Conservation (phyloP, 441 rosid species). For the Bocquillonia castaneifolia region DNA sequence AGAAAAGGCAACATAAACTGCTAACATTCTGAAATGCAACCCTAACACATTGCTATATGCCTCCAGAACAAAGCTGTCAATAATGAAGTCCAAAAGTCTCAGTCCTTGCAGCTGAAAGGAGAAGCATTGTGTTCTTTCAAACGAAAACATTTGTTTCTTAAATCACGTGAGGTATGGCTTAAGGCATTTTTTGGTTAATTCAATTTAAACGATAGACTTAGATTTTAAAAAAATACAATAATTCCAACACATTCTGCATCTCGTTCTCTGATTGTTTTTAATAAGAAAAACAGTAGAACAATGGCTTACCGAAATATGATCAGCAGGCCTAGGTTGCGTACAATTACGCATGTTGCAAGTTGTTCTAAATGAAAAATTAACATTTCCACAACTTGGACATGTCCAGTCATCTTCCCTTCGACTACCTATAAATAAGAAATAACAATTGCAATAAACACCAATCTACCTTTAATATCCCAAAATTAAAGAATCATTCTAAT, state of each 20-base stretch:
- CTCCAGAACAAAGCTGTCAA: constrained; percentile 58
- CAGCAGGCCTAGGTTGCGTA: constrained; percentile 93
- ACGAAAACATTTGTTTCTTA: too few species aligned
- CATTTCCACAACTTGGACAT: constrained; percentile 95
- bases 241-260: too few species aligned
- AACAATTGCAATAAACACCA: neutral
- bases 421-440: constrained; percentile 47
- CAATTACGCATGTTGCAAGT: constrained; percentile 99
- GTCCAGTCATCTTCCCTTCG: constrained; percentile 99
- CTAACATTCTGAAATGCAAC: constrained; percentile 15
- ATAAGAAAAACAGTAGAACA: neutral
- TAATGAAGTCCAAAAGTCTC: constrained; percentile 38
- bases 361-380: constrained; percentile 91
- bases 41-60: constrained; percentile 29
- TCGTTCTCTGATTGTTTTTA: neutral
- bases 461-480: neutral
- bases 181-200: too few species aligned
- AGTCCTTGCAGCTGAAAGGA: constrained; percentile 22
- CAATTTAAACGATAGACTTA: too few species aligned
- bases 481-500: too few species aligned
- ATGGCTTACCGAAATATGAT: constrained; percentile 62
- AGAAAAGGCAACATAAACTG: constrained; percentile 17
- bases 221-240: too few species aligned
- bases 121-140: too few species aligned
- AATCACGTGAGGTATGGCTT: too few species aligned